Percentiles rank a stretch among this genome's conserved stretches.
Evolutionary conservation across 139 green algal species (phyloP).

Genomic region (Asterochloris sp.): DNA sequence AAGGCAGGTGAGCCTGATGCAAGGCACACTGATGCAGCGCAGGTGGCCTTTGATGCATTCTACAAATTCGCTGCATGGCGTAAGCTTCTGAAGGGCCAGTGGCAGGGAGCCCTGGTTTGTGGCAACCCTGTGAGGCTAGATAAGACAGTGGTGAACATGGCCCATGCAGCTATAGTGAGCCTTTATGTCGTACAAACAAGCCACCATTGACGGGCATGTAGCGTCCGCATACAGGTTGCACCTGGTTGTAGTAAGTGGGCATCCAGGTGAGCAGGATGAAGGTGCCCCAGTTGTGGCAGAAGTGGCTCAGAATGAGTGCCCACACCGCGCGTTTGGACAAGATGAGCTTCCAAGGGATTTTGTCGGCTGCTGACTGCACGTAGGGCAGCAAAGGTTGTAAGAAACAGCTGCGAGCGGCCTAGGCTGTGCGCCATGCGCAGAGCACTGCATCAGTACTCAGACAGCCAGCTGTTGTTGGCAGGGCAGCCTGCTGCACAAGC

Average conservation of each 20-base stretch:
- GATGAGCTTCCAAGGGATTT: constrained; percentile 90
- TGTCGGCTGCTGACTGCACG: constrained; percentile 30
- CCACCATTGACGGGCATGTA: not conserved
- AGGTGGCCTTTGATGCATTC: no score
- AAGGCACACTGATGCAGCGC: no score
- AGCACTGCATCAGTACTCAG: no score
- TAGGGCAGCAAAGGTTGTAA: not conserved
- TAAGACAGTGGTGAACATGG: no score
- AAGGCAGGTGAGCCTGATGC: no score
- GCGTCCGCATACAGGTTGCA: not conserved
- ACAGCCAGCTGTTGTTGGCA: no score
- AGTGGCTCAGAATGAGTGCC: constrained; percentile 96
- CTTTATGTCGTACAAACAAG: not conserved
- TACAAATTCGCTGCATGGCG: no score
- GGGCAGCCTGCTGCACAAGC: no score
- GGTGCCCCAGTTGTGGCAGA: constrained; percentile 99
- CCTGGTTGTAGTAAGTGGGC: constrained; percentile 96
- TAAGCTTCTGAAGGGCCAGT: no score
- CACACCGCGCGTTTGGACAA: constrained; percentile 85
- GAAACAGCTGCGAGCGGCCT: not conserved
- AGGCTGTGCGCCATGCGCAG: not conserved
- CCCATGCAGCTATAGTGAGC: no score
- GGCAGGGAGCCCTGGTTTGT: no score
- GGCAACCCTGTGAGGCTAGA: no score
- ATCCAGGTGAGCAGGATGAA: constrained; percentile 99